A percentile compares a stretch with the other conserved stretches of the same genome.
phyloP scores from a whole-genome alignment of 208 protist genomes.

The Wallacemonas sp. region DNA sequence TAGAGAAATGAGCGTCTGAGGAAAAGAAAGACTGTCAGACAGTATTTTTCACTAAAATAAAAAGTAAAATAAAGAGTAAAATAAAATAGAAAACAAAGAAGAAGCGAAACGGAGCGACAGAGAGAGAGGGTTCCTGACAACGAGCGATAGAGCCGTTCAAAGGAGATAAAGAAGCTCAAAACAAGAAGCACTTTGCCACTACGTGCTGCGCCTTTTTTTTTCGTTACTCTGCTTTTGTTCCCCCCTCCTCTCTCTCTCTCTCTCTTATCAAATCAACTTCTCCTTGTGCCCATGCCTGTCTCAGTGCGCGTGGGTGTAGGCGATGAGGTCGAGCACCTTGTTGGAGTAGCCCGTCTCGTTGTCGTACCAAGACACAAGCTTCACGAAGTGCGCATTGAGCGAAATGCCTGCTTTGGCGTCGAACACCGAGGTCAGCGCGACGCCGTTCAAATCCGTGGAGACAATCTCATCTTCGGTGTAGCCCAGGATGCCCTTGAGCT shows the following conservation, averaged over 20 bases:
- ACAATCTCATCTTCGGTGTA: conserved; percentile 97
- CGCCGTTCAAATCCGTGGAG: conserved; percentile 96
- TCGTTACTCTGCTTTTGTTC: background rate
- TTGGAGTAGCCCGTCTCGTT: conserved; percentile 98
- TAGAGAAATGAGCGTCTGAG: no score
- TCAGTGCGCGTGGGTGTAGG: conserved; percentile 28
- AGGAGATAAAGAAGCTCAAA: no score
- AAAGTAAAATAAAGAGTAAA: background rate
- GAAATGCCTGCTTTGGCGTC: conserved; percentile 94
- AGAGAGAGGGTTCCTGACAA: no score
- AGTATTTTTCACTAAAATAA: no score
- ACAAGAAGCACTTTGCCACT: background rate
- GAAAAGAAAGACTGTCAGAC: no score
- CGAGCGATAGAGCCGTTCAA: no score
- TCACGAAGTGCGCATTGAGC: conserved; percentile 98
- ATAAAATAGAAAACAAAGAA: background rate
- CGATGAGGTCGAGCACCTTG: conserved; percentile 95
- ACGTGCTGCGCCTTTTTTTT: background rate
- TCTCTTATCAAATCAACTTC: background rate
- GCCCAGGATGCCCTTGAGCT: conserved; percentile 95
- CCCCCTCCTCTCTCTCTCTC: background rate
- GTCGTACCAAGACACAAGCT: conserved; percentile 99
- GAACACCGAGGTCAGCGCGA: conserved; percentile 97
- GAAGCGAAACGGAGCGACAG: background rate
- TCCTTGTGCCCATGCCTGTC: background rate